A percentile compares a stretch with the other conserved stretches of the same genome.
Conservation (phyloP, 495 filamentous ascomycete genomes). For the Neurospora tetraspora region DNA sequence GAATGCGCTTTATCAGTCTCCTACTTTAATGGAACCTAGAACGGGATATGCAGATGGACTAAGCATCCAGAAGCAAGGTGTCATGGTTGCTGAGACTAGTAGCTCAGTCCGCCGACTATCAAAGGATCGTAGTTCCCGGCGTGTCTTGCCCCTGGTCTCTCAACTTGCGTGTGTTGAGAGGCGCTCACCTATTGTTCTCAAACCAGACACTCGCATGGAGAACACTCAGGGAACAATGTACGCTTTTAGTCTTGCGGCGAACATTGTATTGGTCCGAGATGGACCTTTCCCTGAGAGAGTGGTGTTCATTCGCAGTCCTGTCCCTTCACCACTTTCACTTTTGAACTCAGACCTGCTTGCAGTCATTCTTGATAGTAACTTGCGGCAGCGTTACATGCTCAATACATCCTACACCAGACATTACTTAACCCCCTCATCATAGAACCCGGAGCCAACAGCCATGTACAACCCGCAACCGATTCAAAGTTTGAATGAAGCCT, state of each 20-base stretch:
- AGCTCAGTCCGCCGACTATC: background rate
- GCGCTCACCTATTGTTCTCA: no score
- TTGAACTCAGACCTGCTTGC: background rate
- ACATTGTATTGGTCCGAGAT: background rate
- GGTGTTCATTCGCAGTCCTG: background rate
- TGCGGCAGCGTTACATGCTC: background rate
- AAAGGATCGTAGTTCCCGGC: background rate
- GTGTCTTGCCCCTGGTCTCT: background rate
- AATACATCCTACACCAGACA: background rate
- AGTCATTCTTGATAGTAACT: background rate
- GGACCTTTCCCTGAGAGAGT: background rate
- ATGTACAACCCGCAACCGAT: background rate
- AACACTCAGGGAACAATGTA: no score
- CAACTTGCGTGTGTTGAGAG: background rate
- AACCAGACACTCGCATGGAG: no score
- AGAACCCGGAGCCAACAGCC: background rate
- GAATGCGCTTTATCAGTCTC: background rate
- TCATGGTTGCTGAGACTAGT: background rate
- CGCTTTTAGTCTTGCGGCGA: no score
- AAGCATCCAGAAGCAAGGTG: background rate
- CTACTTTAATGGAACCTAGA: background rate
- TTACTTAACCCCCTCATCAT: background rate
- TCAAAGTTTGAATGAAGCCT: background rate
- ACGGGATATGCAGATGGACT: background rate
- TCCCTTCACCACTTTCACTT: background rate